Percentiles rank a stretch among this genome's conserved stretches.
These are phyloP conservation scores for Torulaspora globosa DNA, from an alignment of 1,139 yeast genomes.

Conservation along the genomic window DNA sequence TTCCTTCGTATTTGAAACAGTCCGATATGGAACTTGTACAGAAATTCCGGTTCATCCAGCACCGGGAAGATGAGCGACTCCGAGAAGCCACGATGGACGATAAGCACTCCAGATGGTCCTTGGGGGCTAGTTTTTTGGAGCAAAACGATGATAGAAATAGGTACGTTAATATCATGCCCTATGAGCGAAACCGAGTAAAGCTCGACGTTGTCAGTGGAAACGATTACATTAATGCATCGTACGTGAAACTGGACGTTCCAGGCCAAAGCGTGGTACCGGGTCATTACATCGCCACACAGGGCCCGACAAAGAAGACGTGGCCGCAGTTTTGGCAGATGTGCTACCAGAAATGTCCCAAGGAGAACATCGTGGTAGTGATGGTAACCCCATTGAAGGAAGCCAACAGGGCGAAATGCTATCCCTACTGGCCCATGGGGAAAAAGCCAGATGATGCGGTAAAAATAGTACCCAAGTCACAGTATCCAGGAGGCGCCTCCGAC, in stretches of 20 bases:
- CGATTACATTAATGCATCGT: constrained; percentile 48
- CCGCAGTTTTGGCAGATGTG: constrained; percentile 88
- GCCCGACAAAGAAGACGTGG: constrained; percentile 63
- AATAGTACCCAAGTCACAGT: constrained; percentile 21
- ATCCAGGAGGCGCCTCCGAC: constrained; percentile 23
- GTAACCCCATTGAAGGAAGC: constrained; percentile 73
- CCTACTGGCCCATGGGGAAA: constrained; percentile 59
- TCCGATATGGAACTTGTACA: constrained; percentile 23
- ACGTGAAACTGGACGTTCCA: constrained; percentile 33
- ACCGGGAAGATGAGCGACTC: constrained; percentile 36
- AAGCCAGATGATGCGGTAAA: constrained; percentile 10
- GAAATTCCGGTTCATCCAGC: constrained; percentile 34
- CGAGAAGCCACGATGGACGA: constrained; percentile 37
- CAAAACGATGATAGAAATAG: constrained; percentile 44
- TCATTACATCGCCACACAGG: constrained; percentile 58
- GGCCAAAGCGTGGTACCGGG: constrained; percentile 27
- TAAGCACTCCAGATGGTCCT: constrained; percentile 32
- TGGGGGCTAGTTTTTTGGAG: constrained; percentile 33
- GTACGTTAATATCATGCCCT: constrained; percentile 56
- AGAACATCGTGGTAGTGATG: constrained; percentile 68
- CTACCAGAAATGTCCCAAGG: constrained; percentile 43
- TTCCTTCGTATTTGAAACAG: constrained; percentile 34
- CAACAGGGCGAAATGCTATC: constrained; percentile 58
- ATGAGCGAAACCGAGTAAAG: constrained; percentile 51
- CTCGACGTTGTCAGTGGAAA: constrained; percentile 38